A percentile compares a stretch with the other conserved stretches of the same genome.
These are phyloP conservation scores for Fusarium ramigenum DNA, from an alignment of 2,329 filamentous ascomycete genomes.

Conservation along the genomic window DNA sequence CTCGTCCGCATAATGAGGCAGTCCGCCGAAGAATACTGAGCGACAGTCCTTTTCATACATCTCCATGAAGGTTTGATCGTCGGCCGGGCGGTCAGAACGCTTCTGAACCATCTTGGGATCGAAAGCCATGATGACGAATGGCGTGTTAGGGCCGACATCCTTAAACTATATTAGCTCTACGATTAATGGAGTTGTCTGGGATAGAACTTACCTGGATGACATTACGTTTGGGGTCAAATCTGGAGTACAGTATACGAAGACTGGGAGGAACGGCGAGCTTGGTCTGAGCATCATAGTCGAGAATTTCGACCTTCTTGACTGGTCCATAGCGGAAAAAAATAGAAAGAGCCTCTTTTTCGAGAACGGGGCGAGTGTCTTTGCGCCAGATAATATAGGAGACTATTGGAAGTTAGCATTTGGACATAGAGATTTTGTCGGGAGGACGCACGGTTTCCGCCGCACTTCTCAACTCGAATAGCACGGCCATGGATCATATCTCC, in stretches of 20 bases:
- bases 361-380: constrained; percentile 47
- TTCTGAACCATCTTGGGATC: constrained; percentile 16
- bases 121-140: constrained; percentile 17
- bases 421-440: neutral
- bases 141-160: neutral
- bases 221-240: constrained; percentile 62
- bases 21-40: constrained; percentile 59
- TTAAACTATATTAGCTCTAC: neutral
- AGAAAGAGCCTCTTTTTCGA: constrained; percentile 54
- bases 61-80: constrained; percentile 29
- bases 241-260: constrained; percentile 59
- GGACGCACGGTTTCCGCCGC: constrained; percentile 65
- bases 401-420: constrained; percentile 45
- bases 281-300: constrained; percentile 48
- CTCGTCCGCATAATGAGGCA: constrained; percentile 52
- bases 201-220: constrained; percentile 56
- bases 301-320: constrained; percentile 51
- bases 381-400: constrained; percentile 61
- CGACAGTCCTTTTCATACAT: constrained; percentile 56
- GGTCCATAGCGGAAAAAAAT: constrained; percentile 57
- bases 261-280: constrained; percentile 49
- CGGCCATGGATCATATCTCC: constrained; percentile 63
- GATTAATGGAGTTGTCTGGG: neutral
- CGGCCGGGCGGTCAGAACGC: constrained; percentile 1
- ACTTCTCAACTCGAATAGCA: constrained; percentile 67